Base-by-base conservation (phyloP, 2,329 filamentous ascomycete genomes). In the Cryphonectria nitschkei region DNA sequence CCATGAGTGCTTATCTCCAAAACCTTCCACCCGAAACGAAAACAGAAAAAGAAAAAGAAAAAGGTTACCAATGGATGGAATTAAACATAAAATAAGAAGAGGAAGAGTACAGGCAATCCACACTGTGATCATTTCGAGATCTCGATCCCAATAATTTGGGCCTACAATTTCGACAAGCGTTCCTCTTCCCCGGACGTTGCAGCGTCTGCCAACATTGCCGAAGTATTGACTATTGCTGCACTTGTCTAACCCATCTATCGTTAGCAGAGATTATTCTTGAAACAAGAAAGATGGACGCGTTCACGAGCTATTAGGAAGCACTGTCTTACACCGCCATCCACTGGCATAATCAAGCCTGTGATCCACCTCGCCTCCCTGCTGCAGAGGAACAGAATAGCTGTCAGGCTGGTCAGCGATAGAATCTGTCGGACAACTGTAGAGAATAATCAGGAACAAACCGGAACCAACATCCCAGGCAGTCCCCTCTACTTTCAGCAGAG, bases 311-410 rank as follows among this genome's bases (percentile, higher is more conserved):
- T 26, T 16, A 43, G 13, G 13, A 16, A 43, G 14, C 41, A 43
- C 3, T 43, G 50, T 34, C 75, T 70, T 76, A 77, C 76, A 43
- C 76, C 77, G 7, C 75, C 77, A 58, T 78, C 77, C 0, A 78
- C 74, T 6, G 75, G 76, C 77, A 78, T 76, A 16, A 76, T 73
- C 0, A 76, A 63, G 1, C 77, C 76, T 0, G 77, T 78, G 8
- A 78, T 78, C 76, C 77, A 78, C 2, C 73, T 52, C 0, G 76
- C 75, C 56, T 78, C 77, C 67, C 76, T 78, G 50, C 76, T 78
- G 22, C 72, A 67, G 0, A 78, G 74, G 52, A 77, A 77, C 0
- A 77, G 52, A 19, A 77, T 74, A 1, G 75, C 76, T 78, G 9
- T 6, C 37, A 8, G 14, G 1, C 37, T 26, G 19, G 19, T 69